Conservation (phyloP, 345 rosid genomes). For the Iberis pinnata region DNA sequence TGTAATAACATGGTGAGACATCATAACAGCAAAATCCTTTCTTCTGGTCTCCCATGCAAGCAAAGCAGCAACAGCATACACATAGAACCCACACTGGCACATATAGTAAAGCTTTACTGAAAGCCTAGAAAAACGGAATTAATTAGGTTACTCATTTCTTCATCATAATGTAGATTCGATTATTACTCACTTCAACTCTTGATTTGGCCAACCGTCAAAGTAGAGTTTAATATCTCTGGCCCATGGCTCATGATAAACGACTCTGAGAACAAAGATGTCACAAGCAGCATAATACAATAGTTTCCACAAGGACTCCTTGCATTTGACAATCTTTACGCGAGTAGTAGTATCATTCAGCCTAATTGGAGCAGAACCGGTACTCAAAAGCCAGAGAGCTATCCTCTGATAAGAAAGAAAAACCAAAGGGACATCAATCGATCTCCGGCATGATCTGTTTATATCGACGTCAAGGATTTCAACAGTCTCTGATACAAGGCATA, state of each 20-base stretch:
- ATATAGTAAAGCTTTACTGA: slow-evolving; percentile 63
- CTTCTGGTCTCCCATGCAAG: slow-evolving; percentile 92
- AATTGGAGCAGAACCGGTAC: slow-evolving; percentile 31
- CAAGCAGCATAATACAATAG: slow-evolving; percentile 58
- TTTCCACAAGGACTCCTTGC: slow-evolving; percentile 93
- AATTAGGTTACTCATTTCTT: background rate
- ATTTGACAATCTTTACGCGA: slow-evolving; percentile 49
- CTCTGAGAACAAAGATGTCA: slow-evolving; percentile 53
- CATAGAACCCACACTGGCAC: slow-evolving; percentile 94
- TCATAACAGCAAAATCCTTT: slow-evolving; percentile 95
- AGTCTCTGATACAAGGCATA: too few species aligned
- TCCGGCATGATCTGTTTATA: too few species aligned
- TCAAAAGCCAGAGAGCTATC: slow-evolving; percentile 54
- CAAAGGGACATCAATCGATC: too few species aligned
- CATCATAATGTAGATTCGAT: background rate
- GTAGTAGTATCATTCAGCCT: slow-evolving; percentile 47
- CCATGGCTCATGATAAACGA: slow-evolving; percentile 65
- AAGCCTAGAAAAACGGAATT: slow-evolving; percentile 43
- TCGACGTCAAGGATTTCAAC: too few species aligned
- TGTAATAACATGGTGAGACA: slow-evolving; percentile 96
- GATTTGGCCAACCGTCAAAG: slow-evolving; percentile 85
- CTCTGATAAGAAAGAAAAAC: slow-evolving; percentile 35
- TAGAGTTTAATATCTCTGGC: slow-evolving; percentile 46
- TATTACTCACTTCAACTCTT: slow-evolving; percentile 66
- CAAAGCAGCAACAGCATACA: slow-evolving; percentile 75